Evolutionary conservation across 768 basidiomycete species (phyloP), one percentile per base, ranked within the genome.

Genomic region (Filobasidium floriforme): DNA sequence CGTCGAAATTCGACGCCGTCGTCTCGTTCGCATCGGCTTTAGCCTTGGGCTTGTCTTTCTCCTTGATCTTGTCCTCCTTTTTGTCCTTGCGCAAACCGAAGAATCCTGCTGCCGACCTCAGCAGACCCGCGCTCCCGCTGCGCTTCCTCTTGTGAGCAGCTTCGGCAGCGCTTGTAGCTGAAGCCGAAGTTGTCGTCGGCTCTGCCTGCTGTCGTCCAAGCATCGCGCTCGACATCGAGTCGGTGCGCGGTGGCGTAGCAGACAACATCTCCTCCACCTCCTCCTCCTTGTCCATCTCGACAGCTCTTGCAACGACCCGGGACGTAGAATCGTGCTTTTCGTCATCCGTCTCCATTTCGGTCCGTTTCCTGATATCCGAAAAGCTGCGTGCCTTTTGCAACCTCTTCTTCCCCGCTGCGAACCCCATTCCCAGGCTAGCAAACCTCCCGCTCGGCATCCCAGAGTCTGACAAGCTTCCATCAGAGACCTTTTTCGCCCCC

Each of bases 201-300:
- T 15, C 15, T 15, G 19, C 29, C 6, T 22, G 15, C 15, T 19
- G 22, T 22, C 26, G 54, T 15, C 26, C 54, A 7, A 24, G 19
- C 54, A 57, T 24, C 54, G 26, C 7, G 12, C 46, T 14, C 46
- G 14, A 5, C 22, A 22, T 14, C 22, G 54, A 28, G 7, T 32
- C 54, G 15, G 14, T 28, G 3, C 29, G 12, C 5, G 54, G 54
- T 15, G 54, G 54, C 7, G 54, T 57, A 15, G 54, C 54, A 14
- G 54, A 57, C 54, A 57, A 57, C 24, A 57, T 57, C 54, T 57
- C 54, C 54, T 57, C 18, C 54, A 14, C 29, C 26, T 57, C 54
- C 7, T 57, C 54, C 54, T 57, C 24, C 22, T 57, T 32, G 14
- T 26, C n/a, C 6, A 26, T 7, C 54, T 15, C 18, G 18, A n/a